Evolutionary conservation across 2,329 filamentous ascomycete genomes (phyloP).

Genomic region (Pyrenophora graminea): DNA sequence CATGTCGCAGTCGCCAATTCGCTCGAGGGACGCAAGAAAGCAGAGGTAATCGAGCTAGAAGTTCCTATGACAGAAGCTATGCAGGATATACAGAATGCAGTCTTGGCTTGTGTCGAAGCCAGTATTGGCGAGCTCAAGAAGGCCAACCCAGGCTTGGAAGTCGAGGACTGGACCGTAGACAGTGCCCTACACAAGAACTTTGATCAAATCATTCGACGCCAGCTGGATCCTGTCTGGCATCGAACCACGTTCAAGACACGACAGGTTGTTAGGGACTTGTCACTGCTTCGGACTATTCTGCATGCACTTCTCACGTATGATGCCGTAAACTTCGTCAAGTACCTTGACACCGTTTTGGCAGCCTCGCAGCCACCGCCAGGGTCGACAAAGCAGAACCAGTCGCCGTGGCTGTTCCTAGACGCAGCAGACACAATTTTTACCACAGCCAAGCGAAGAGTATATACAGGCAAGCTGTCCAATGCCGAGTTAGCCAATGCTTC

Average conservation of each 20-base stretch:
- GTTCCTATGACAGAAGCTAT: conserved; percentile 95
- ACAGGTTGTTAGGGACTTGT: conserved; percentile 89
- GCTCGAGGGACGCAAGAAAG: conserved; percentile 87
- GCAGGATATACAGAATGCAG: conserved; percentile 89
- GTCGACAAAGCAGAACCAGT: conserved; percentile 84
- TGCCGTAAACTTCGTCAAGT: conserved; percentile 86
- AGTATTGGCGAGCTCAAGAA: conserved; percentile 95
- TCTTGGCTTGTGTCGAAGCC: conserved; percentile 93
- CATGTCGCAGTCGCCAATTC: conserved; percentile 88
- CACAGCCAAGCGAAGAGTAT: conserved; percentile 84
- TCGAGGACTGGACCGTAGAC: conserved; percentile 96
- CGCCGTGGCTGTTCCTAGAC: conserved; percentile 94
- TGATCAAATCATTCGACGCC: conserved; percentile 82
- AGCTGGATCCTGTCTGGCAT: conserved; percentile 97
- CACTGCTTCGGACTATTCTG: conserved; percentile 79
- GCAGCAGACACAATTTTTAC: conserved; percentile 94
- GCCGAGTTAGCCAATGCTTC: conserved; percentile 55
- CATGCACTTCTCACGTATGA: conserved; percentile 83
- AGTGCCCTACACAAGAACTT: conserved; percentile 92
- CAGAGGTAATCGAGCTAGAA: conserved; percentile 95
- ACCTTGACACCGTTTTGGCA: conserved; percentile 90
- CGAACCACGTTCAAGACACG: conserved; percentile 92
- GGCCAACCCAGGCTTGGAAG: conserved; percentile 83
- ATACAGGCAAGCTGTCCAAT: conserved; percentile 71
- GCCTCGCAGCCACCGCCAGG: conserved; percentile 87